A percentile compares a stretch with the other conserved stretches of the same genome.
Evolutionary conservation across 1,139 yeast species (phyloP).

Genomic region (Magnusiomyces paraingens): DNA sequence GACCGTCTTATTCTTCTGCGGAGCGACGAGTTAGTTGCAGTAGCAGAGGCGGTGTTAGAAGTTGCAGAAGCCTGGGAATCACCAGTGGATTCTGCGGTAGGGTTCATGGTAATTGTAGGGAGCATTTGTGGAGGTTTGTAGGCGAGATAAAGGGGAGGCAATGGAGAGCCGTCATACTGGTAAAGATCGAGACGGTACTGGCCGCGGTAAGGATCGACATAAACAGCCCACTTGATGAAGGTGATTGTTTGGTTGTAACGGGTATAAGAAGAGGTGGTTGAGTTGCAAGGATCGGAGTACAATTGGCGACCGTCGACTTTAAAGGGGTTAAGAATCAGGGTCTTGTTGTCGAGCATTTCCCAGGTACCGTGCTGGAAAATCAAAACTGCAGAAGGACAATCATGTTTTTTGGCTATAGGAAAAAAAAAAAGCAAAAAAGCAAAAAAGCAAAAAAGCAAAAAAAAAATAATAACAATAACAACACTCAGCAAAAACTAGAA

Average conservation of each 20-base stretch:
- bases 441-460: neutral
- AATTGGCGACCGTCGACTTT: slow-evolving; percentile 90
- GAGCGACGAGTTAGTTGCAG: slow-evolving; percentile 27
- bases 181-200: slow-evolving; percentile 66
- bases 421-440: neutral
- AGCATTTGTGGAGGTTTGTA: slow-evolving; percentile 94
- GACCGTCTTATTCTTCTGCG: slow-evolving; percentile 54
- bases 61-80: slow-evolving; percentile 9
- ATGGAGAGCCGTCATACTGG: slow-evolving; percentile 72
- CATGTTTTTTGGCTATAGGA: slow-evolving; percentile 49
- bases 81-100: slow-evolving; percentile 47
- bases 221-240: slow-evolving; percentile 51
- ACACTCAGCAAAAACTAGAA: neutral
- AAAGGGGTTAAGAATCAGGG: slow-evolving; percentile 64
- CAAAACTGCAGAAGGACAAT: slow-evolving; percentile 76
- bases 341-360: slow-evolving; percentile 55
- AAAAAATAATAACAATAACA: slow-evolving; percentile 25
- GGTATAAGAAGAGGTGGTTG: slow-evolving; percentile 48
- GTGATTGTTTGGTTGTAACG: slow-evolving; percentile 65
- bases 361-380: slow-evolving; percentile 88
- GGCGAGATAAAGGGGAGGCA: slow-evolving; percentile 86
- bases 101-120: slow-evolving; percentile 86
- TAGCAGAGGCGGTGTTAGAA: slow-evolving; percentile 11
- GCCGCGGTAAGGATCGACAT: slow-evolving; percentile 76
- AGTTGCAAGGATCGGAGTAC: slow-evolving; percentile 71